Conservation (phyloP, 208 protist genomes). For the Trypanosoma congolense region DNA sequence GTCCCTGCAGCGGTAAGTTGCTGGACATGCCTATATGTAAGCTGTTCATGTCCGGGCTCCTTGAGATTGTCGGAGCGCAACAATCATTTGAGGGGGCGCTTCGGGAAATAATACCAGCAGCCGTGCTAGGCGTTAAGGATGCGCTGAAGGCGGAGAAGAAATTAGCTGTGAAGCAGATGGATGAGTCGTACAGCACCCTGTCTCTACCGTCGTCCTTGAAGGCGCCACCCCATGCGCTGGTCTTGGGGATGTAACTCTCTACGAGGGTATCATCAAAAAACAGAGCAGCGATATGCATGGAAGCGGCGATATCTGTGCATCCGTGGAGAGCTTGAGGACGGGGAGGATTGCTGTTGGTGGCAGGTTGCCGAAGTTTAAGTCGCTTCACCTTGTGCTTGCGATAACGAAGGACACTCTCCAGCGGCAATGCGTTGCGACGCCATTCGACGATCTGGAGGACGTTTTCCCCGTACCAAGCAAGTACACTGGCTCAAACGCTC, state of each 20-base stretch:
- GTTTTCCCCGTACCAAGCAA: conserved; percentile 73
- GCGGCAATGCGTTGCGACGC: conserved; percentile 70
- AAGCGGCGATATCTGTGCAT: conserved; percentile 77
- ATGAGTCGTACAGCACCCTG: conserved; percentile 45
- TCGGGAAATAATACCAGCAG: conserved; percentile 44
- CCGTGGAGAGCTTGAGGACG: conserved; percentile 50
- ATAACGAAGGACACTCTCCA: conserved; percentile 78
- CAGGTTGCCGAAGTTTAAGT: conserved; percentile 60
- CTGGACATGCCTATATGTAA: conserved; percentile 71
- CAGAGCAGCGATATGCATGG: conserved; percentile 76
- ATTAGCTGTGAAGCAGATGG: conserved; percentile 37
- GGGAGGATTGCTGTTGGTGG: conserved; percentile 33
- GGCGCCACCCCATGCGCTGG: conserved; percentile 45
- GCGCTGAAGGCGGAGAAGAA: conserved; percentile 43
- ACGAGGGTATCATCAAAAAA: conserved; percentile 61
- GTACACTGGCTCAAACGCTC: conserved; percentile 69
- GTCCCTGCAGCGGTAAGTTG: conserved; percentile 54
- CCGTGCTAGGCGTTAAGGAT: conserved; percentile 63
- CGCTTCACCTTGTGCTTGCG: conserved; percentile 56
- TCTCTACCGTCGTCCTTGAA: conserved; percentile 61
- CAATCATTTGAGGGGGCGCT: conserved; percentile 45
- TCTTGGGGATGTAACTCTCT: conserved; percentile 50
- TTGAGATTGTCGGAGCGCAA: conserved; percentile 75
- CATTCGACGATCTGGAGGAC: conserved; percentile 69
- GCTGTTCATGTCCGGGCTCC: conserved; percentile 63